Base-by-base conservation (phyloP, 2,329 filamentous ascomycete species). In the Talaromyces albobiverticillius region DNA sequence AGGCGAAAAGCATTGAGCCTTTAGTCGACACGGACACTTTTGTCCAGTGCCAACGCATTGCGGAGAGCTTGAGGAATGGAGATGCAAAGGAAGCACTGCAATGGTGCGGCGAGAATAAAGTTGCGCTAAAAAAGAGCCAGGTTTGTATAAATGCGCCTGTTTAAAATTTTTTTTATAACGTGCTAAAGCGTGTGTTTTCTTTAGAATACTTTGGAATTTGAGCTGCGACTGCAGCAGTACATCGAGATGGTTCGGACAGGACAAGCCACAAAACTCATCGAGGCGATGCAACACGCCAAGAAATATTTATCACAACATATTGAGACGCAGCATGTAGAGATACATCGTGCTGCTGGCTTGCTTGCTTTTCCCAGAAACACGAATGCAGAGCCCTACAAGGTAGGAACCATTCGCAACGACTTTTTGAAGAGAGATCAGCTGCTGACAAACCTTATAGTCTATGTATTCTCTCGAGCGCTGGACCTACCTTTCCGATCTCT, bases 81-180 rank as follows among this genome's bases (percentile, higher is more conserved):
- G 89, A 85, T 61, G 88, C 93, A 4, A 79, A 80, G 32, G 89
- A 95, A 63, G 92, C 91, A 20, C 72, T 99, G 52, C 82, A 84
- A 11, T 99, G 94, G 94, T 96, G 94, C 69, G 83, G 80, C 14
- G 93, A 97, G 65, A 96, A 96, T 71, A 94, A 95, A 72, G 92
- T 93, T 64, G 88, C 92, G 59, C 75, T 99, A 56, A 89, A 91
- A 67, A 95, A 94, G 78, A 87, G 89, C 72, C 87, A 89, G 70
- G 88, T 89, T 70, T 58, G 83, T 65, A 23, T 25, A 47, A 43
- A n/a, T 7, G 47, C 34, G 18, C 6, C 14, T 36, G 10, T 20
- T 41, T 40, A 67, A 11, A 36, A 22, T 46, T 13, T 20, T 10
- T 9, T 29, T 18, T 25, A 29, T 23, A 6, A 16, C 6, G 52